phyloP scores from a whole-genome alignment of 805 yeast genomes.

The Naumovozyma dairenensis region DNA sequence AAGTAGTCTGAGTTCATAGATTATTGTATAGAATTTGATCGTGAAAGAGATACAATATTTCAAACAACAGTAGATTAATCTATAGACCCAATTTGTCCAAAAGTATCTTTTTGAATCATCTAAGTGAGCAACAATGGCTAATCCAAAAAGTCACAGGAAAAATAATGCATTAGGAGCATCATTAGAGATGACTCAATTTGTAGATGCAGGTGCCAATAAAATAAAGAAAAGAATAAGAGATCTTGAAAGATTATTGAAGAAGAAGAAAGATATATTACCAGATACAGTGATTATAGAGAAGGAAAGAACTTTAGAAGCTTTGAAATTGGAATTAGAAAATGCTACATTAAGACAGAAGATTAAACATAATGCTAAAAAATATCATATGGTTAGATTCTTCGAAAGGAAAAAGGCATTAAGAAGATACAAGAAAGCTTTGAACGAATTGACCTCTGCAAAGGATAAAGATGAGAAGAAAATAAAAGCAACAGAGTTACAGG shows the following conservation, averaged over 20 bases:
- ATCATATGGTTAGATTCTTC: slow-evolving; percentile 89
- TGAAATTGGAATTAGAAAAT: slow-evolving; percentile 46
- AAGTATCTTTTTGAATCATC: too few relatives aligned
- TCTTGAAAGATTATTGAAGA: slow-evolving; percentile 54
- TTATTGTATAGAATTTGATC: too few relatives aligned
- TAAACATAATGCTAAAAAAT: slow-evolving; percentile 52
- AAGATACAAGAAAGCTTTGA: slow-evolving; percentile 43
- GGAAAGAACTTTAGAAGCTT: slow-evolving; percentile 64
- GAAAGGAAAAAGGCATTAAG: slow-evolving; percentile 80
- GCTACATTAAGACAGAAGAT: slow-evolving; percentile 38
- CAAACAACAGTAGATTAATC: too few relatives aligned
- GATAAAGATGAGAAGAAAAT: slow-evolving; percentile 11
- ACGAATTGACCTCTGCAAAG: slow-evolving; percentile 21
- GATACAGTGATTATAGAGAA: slow-evolving; percentile 58
- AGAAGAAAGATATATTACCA: slow-evolving; percentile 46
- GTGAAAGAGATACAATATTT: too few relatives aligned
- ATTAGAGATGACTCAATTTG: slow-evolving; percentile 30
- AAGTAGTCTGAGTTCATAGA: too few relatives aligned
- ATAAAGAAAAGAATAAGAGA: slow-evolving; percentile 83
- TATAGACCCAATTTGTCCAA: too few relatives aligned
- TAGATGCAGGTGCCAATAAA: slow-evolving; percentile 39
- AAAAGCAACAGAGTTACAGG: slow-evolving; percentile 32
- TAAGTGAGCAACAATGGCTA: slow-evolving; percentile 2
- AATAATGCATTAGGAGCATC: slow-evolving; percentile 15
- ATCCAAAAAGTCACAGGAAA: slow-evolving; percentile 6